Base-by-base conservation (phyloP, 805 yeast species). In the Yarrowia hollandica region DNA sequence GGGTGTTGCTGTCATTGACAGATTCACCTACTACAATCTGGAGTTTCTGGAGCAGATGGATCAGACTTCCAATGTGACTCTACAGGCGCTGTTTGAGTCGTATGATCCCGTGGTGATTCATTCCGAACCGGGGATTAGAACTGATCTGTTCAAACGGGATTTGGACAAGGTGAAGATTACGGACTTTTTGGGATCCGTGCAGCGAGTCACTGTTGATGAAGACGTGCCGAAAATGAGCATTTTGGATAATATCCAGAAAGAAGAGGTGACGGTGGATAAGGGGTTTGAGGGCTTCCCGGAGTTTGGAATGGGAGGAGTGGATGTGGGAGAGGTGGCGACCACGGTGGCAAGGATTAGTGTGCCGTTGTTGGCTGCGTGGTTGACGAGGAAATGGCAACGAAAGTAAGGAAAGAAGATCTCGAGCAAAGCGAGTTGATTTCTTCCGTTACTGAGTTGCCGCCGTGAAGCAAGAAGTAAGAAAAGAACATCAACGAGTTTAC, bases 1-100 rank as follows among this genome's bases (percentile, higher is more conserved):
- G 50, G 99, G 99, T 7, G 98, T 94, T 55, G 97, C 99, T 0
- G 97, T 94, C 11, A 94, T 94, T 67, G 99, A 94, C 71, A 77
- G 99, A 66, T 94, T 94, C 75, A 94, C 99, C 0, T 91, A 90
- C 71, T 90, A 82, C 72, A 91, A 90, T 57, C 78, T 94, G 65
- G 97, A 90, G 61, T 94, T 85, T 68, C 78, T 94, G 67, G 99
- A 92, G 73, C 77, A 79, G 35, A 83, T 94, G 55, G 85, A 87
- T 59, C 87, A 83, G 71, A 83, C 84, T 64, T 88, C 96, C 1
- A 76, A 82, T 23, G 74, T 77, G 63, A 88, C 97, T 3, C 75
- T 94, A 68, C 85, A 86, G 67, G 96, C 92, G 67, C 75, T 94
- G 63, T 88, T 94, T 67, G 91, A 83, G 60, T 86, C 85, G 18